Evolutionary conservation across 352 stramenopile genomes (phyloP).

Genomic region (Phytophthora boehmeriae): DNA sequence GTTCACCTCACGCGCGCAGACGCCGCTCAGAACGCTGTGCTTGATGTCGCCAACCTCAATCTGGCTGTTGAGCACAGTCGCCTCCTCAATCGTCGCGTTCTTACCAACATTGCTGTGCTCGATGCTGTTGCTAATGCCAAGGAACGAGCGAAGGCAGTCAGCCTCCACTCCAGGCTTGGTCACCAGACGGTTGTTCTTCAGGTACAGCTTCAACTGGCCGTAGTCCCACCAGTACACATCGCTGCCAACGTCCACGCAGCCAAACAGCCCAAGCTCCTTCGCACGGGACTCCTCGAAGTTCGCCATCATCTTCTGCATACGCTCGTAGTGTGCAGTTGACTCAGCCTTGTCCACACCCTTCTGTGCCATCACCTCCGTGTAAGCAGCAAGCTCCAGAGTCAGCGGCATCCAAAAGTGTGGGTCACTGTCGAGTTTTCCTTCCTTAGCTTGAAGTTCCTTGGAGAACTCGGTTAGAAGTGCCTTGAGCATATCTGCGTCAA

Average conservation of each 20-base stretch:
- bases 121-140: conserved; percentile 78
- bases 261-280: conserved; percentile 92
- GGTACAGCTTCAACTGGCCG: conserved; percentile 98
- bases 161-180: conserved; percentile 85
- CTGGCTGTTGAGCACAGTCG: conserved; percentile 84
- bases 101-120: conserved; percentile 80
- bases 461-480: conserved; percentile 94
- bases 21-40: conserved; percentile 90
- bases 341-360: conserved; percentile 87
- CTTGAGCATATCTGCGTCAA: conserved; percentile 92
- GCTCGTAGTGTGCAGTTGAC: conserved; percentile 87
- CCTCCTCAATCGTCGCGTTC: conserved; percentile 57
- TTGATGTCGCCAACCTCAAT: conserved; percentile 71
- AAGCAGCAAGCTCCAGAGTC: conserved; percentile 92
- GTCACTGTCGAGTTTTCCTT: conserved; percentile 96
- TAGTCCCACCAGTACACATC: conserved; percentile 99
- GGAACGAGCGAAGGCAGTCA: conserved; percentile 78
- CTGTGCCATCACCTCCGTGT: conserved; percentile 95
- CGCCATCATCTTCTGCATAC: conserved; percentile 92
- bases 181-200: conserved; percentile 96
- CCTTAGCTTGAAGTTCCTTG: conserved; percentile 89
- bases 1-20: conserved; percentile 90
- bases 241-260: conserved; percentile 96
- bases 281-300: conserved; percentile 76
- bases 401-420: conserved; percentile 99